Evolutionary conservation across 306 rosid species (phyloP), one percentile per base, ranked within the genome.

Genomic region (Cucurbita maxima): DNA sequence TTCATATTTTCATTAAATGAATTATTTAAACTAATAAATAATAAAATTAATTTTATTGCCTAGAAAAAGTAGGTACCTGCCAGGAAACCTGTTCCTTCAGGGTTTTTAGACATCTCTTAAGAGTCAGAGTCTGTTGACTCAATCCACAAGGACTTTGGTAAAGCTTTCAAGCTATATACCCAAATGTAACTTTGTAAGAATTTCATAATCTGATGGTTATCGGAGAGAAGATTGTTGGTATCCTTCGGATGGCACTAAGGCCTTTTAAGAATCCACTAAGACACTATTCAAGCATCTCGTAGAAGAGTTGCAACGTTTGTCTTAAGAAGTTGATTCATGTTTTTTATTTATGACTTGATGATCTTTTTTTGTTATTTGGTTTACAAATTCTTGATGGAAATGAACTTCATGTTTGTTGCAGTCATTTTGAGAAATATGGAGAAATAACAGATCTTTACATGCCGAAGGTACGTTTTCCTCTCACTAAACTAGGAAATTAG

Each of bases 401-500:
- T 63, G n/a, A 10, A 54, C 69, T 62, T 67, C 40, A 58, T 22
- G 15, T 71, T 25, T 58, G 36, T 79, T 81, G 81, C 96, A 95
- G 99, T 75, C 93, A 95, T 85, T 95, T 95, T 86, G 99, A 89
- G 92, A 89, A 83, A 73, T 95, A 91, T 81, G 99, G 99, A n/a
- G 96, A 95, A 8, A 95, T 95, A 78, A 89, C 96, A 22, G 97
- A 95, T 86, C 78, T 95, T 34, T 95, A 89, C 86, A 91, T 95
- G 99, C 99, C 99, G 5, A 95, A 95, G 99, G 99, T 95, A 76
- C 76, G 74, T 53, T 73, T 71, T 66, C 76, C 16, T 59, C 4
- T 34, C n/a, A n/a, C 40, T 22, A 44, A 66, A 44, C 64, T 20
- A 51, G 37, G 36, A 51, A 38, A 12, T 34, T 74, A 48, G 41